These are phyloP conservation scores for Populus trichocarpa DNA, from an alignment of 441 rosid genomes.

Conservation along the genomic window DNA sequence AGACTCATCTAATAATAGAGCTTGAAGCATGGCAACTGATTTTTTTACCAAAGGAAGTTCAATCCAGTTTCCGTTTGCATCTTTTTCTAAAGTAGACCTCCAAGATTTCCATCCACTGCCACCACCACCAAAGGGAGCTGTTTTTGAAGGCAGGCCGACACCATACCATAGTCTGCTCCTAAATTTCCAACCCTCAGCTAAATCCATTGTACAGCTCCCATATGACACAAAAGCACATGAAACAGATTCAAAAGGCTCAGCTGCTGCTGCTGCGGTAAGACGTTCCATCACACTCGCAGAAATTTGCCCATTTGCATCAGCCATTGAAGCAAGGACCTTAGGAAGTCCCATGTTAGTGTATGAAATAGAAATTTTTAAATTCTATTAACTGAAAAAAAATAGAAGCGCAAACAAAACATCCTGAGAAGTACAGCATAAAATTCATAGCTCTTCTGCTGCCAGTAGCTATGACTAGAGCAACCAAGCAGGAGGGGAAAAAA, in stretches of 20 bases:
- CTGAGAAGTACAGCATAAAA: background rate
- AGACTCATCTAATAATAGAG: constrained; percentile 90
- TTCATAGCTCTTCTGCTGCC: background rate
- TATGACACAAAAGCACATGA: constrained; percentile 98
- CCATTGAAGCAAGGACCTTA: constrained; percentile 99
- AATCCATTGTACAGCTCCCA: constrained; percentile 93
- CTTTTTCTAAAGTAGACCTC: constrained; percentile 88
- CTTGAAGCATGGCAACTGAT: constrained; percentile 98
- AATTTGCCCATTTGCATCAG: constrained; percentile 96
- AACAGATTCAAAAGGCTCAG: constrained; percentile 98
- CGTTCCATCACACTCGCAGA: constrained; percentile 96
- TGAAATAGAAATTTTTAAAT: constrained; percentile 11
- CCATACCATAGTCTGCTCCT: constrained; percentile 99
- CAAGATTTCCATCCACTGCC: constrained; percentile 94
- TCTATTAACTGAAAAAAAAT: constrained; percentile 13
- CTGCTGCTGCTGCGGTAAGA: constrained; percentile 95
- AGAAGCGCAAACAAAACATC: constrained; percentile 14
- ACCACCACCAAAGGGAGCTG: constrained; percentile 76
- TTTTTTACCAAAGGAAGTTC: constrained; percentile 94
- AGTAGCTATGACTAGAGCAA: background rate
- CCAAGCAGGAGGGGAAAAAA: background rate
- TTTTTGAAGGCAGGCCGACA: constrained; percentile 78
- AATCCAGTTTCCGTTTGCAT: constrained; percentile 94
- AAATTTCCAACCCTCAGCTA: constrained; percentile 98
- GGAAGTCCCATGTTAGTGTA: constrained; percentile 25